Conservation (phyloP, 2,329 filamentous ascomycete species). For the Knufia petricola region DNA sequence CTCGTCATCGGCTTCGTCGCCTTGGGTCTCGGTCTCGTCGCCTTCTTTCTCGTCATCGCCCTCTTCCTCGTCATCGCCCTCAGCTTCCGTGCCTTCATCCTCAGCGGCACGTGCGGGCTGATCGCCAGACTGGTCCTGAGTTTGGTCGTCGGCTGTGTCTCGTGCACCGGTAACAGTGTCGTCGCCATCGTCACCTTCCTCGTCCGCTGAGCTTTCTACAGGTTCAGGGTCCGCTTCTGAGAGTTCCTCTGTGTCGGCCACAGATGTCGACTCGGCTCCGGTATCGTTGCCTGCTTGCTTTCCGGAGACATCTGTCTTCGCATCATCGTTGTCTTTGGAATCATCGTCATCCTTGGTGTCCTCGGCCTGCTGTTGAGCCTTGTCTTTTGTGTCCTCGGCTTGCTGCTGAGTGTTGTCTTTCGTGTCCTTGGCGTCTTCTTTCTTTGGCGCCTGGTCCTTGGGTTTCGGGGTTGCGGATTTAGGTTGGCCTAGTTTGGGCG, state of each 20-base stretch:
- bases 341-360: slow-evolving; percentile 32
- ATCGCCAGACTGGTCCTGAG: too few relatives aligned
- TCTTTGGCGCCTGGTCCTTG: slow-evolving; percentile 14
- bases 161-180: slow-evolving; percentile 10
- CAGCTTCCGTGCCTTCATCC: slow-evolving; percentile 14
- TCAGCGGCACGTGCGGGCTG: slow-evolving; percentile 24
- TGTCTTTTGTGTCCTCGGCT: slow-evolving; percentile 32
- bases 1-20: slow-evolving; percentile 39
- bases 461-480: slow-evolving; percentile 21
- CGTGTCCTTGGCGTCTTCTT: slow-evolving; percentile 12
- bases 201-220: slow-evolving; percentile 16
- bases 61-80: slow-evolving; percentile 24
- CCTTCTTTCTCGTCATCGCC: slow-evolving; percentile 15
- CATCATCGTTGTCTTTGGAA: slow-evolving; percentile 19
- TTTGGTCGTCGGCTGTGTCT: slow-evolving; percentile 24
- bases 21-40: slow-evolving; percentile 30
- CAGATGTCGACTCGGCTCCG: slow-evolving; percentile 17
- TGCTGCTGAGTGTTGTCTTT: slow-evolving; percentile 28
- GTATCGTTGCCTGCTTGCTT: slow-evolving; percentile 22
- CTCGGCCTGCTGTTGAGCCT: slow-evolving; percentile 27
- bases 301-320: slow-evolving; percentile 11
- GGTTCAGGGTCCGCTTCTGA: slow-evolving; percentile 21
- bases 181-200: slow-evolving; percentile 23
- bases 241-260: slow-evolving; percentile 21
- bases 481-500: slow-evolving; percentile 22